Conservation (phyloP, 2,329 filamentous ascomycete species). For the Colletotrichum truncatum region DNA sequence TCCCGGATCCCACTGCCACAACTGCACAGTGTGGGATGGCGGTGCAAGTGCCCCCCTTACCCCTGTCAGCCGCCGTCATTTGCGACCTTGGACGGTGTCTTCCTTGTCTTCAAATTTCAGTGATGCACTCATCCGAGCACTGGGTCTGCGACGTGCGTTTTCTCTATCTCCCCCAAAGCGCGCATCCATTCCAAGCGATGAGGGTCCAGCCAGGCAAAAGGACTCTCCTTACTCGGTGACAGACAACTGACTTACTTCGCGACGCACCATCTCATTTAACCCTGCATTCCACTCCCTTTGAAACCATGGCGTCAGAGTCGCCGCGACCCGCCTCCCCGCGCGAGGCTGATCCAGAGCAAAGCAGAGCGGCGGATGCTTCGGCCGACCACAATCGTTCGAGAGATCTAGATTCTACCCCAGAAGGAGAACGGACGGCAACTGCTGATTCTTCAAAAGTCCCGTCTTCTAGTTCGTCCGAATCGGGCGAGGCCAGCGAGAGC, state of each 20-base stretch:
- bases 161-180: background rate
- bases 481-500: conserved; percentile 26
- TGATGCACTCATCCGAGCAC: conserved; percentile 16
- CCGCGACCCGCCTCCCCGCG: conserved; percentile 14
- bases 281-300: conserved; percentile 25
- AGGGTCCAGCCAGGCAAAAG: conserved; percentile 2
- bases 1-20: no score
- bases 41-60: background rate
- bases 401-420: background rate
- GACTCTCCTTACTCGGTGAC: conserved; percentile 24
- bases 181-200: conserved; percentile 18
- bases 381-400: background rate
- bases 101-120: conserved; percentile 24
- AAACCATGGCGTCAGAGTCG: conserved; percentile 26
- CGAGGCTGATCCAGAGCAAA: conserved; percentile 15
- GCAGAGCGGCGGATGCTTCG: background rate
- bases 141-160: background rate
- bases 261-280: conserved; percentile 21
- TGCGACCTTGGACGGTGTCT: background rate
- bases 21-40: background rate
- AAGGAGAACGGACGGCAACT: no score
- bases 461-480: conserved; percentile 27
- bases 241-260: conserved; percentile 10
- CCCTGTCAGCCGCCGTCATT: conserved; percentile 22
- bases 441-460: no score